Evolutionary conservation across 2,329 filamentous ascomycete species (phyloP).

Genomic region (Aspergillus fijiensis): DNA sequence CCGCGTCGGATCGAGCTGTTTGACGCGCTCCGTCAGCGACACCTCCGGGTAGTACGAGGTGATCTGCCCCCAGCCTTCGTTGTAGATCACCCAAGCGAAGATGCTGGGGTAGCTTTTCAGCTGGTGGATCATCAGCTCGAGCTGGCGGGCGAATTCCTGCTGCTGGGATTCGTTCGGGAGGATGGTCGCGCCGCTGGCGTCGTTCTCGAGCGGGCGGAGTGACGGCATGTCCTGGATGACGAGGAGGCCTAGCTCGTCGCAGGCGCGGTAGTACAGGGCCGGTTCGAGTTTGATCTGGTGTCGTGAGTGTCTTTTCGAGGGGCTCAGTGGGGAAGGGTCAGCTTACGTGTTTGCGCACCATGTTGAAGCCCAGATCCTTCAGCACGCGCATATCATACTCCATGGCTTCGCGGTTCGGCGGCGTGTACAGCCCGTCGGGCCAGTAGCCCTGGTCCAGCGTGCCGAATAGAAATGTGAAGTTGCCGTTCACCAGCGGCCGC

Average conservation of each 20-base stretch:
- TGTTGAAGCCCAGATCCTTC: conserved; percentile 68
- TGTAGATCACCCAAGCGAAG: conserved; percentile 68
- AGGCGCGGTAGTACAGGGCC: conserved; percentile 66
- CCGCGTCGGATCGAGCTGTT: conserved; percentile 60
- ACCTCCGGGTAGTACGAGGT: conserved; percentile 55
- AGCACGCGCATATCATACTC: conserved; percentile 63
- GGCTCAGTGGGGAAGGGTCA: not conserved
- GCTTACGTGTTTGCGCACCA: conserved; percentile 67
- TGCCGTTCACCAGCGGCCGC: conserved; percentile 65
- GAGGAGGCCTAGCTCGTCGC: conserved; percentile 64
- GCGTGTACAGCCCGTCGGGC: conserved; percentile 67
- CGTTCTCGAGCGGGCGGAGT: conserved; percentile 46
- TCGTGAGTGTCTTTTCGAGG: not conserved
- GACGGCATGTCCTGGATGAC: conserved; percentile 73
- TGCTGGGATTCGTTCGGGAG: conserved; percentile 53
- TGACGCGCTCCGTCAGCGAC: conserved; percentile 55
- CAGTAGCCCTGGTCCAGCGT: conserved; percentile 71
- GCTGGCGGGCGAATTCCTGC: conserved; percentile 63
- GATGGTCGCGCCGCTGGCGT: conserved; percentile 15
- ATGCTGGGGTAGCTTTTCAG: conserved; percentile 66
- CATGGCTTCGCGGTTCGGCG: conserved; percentile 68
- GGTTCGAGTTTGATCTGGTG: conserved; percentile 64
- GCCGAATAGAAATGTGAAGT: conserved; percentile 67
- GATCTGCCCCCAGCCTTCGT: conserved; percentile 70
- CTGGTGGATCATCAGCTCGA: conserved; percentile 62